phyloP scores from a whole-genome alignment of 257 asterid species.

The Solanum chaucha region DNA sequence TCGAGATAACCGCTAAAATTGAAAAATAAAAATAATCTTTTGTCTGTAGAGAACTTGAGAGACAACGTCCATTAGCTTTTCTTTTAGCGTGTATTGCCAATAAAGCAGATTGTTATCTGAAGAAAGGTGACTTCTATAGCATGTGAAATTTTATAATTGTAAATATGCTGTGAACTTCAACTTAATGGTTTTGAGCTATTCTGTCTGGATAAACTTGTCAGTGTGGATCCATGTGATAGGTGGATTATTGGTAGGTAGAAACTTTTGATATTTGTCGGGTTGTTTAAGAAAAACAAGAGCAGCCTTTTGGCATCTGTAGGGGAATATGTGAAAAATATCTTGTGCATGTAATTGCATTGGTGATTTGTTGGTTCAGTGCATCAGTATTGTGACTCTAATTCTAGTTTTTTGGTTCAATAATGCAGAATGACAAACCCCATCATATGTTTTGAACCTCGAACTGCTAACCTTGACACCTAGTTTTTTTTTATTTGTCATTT shows the following conservation, averaged over 20 bases:
- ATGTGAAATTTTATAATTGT: neutral
- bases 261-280: neutral
- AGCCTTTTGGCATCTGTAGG: neutral
- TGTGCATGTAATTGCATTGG: neutral
- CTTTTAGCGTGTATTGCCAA: neutral
- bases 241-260: neutral
- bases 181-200: neutral
- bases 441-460: neutral
- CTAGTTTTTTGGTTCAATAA: neutral
- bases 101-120: neutral
- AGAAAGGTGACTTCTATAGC: neutral
- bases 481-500: neutral
- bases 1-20: neutral
- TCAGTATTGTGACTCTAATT: neutral
- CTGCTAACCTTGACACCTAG: neutral
- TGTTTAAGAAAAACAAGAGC: neutral
- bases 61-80: neutral
- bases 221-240: neutral
- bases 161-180: neutral
- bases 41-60: neutral
- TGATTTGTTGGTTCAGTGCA: neutral
- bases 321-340: neutral
- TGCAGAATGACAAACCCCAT: neutral
- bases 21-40: neutral
- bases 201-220: neutral